Base-by-base conservation (phyloP, 2,329 filamentous ascomycete species). In the Xylaria sp. region DNA sequence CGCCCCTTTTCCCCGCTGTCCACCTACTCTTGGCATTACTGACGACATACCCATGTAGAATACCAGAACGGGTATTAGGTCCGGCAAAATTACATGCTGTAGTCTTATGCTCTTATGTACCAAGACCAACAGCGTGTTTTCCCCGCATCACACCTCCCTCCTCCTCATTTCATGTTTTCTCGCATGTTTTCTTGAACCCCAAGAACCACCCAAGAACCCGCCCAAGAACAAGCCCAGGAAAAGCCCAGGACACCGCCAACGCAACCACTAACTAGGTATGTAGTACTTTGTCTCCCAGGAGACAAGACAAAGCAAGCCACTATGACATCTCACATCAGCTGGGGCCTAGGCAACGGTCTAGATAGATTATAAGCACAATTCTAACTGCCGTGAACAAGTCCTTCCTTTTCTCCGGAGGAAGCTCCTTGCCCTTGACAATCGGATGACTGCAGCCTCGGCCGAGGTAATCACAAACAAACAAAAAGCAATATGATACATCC, bases 331-430 rank as follows among this genome's bases (percentile, higher is more conserved):
- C 32, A 3, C 14, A 27, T 19, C 34, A 48, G 9, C 48, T 32
- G 47, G 50, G 24, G 27, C 24, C 47, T 59, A 17, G 65, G 54
- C 39, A 59, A 54, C 30, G 27, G 34, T 59, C 60, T 55, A 48
- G 59, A 62, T 55, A 48, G 59, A 62, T 54, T 50, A 59, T 30
- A 32, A 30, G 4, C 19, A 54, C 54, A 48, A 36, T 14, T 48
- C 27, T 24, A 6, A 32, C 2, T 32, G 34, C 59, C 30, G n/a
- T n/a, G 21, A 56, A 63, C 11, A 19, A 54, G 11, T 59, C 6
- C 55, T 64, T 64, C 60, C 65, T 32, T 67, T 67, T 50, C 57
- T 11, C 65, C 65, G 65, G 19, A 57, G 53, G 61, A 64, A 48
- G 3, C 36, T 55, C 24, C 7, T 54, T 39, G 36, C 17, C 19